Evolutionary conservation across 2,329 filamentous ascomycete genomes (phyloP).

Genomic region (Ilyonectria robusta): DNA sequence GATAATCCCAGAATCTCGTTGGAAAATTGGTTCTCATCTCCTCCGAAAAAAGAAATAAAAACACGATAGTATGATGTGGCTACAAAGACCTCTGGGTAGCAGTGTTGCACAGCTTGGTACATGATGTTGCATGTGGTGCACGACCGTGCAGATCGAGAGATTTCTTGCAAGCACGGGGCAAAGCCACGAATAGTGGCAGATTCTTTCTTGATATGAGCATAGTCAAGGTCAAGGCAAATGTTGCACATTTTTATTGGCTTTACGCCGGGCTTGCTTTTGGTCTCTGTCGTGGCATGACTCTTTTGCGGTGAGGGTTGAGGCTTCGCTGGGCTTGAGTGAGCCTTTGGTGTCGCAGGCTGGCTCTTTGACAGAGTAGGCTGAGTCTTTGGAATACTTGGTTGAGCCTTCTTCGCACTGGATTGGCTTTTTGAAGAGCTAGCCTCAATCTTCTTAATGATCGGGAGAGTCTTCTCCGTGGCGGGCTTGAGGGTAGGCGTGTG

Average conservation of each 20-base stretch:
- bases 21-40: slow-evolving; percentile 8
- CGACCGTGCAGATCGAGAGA: slow-evolving; percentile 7
- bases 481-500: not conserved
- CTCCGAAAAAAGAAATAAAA: slow-evolving; percentile 23
- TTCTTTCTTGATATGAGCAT: not conserved
- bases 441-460: not conserved
- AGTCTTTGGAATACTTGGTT: not conserved
- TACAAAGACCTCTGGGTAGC: slow-evolving; percentile 19
- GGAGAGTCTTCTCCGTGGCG: not conserved
- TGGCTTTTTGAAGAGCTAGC: not conserved
- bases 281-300: not conserved
- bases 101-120: slow-evolving; percentile 20
- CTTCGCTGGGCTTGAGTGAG: not conserved
- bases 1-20: slow-evolving; percentile 18
- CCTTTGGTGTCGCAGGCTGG: not conserved
- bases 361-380: not conserved
- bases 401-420: not conserved
- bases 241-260: not conserved
- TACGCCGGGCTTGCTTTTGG: not conserved
- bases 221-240: slow-evolving; percentile 15
- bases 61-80: slow-evolving; percentile 16
- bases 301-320: not conserved
- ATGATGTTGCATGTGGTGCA: slow-evolving; percentile 25
- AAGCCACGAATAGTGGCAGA: not conserved
- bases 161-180: slow-evolving; percentile 14